Evolutionary conservation across 441 rosid genomes (phyloP).

Genomic region (Metrosideros polymorpha): DNA sequence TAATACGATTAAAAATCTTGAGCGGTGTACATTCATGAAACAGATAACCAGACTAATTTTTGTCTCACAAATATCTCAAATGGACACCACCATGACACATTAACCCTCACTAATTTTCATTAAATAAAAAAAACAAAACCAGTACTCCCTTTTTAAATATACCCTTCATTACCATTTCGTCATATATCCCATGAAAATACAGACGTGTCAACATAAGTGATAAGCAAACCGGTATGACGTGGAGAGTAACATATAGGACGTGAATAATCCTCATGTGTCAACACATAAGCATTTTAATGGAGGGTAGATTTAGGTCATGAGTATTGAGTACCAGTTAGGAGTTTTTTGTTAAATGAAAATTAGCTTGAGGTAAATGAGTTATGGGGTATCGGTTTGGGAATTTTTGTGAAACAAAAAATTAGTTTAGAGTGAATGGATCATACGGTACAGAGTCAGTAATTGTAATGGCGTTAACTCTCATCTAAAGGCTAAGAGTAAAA

Average conservation of each 20-base stretch:
- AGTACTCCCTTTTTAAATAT: neutral
- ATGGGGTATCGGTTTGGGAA: neutral
- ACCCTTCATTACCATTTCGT: neutral
- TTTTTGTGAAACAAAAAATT: too few relatives aligned
- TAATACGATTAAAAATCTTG: neutral
- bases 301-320: neutral
- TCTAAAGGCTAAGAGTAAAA: neutral
- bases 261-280: neutral
- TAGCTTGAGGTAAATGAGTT: neutral
- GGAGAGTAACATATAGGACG: neutral
- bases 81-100: fast-evolving
- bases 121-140: neutral
- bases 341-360: neutral
- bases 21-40: neutral
- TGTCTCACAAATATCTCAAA: neutral
- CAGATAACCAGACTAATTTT: neutral
- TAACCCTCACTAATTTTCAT: neutral
- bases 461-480: neutral
- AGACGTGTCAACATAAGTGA: neutral
- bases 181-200: neutral
- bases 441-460: neutral
- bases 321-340: neutral
- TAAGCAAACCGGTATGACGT: fast-evolving
- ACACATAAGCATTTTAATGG: neutral
- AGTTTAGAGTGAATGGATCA: too few relatives aligned